phyloP scores from a whole-genome alignment of 108 stramenopile genomes.

The Cyclotella kingstonii region DNA sequence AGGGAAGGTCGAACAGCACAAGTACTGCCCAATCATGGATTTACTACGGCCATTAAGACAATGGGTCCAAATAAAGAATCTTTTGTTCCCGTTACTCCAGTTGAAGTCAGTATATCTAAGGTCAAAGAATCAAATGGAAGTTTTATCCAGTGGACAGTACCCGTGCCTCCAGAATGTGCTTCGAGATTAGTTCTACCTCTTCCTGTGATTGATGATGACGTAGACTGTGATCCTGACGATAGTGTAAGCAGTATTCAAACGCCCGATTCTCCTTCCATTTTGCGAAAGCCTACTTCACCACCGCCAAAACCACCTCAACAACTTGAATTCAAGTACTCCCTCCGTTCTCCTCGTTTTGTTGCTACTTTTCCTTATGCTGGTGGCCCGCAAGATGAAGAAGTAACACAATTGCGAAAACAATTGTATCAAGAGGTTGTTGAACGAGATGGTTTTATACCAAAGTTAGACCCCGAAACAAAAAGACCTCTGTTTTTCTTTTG shows the following conservation, averaged over 20 bases:
- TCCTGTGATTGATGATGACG: constrained; percentile 44
- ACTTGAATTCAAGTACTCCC: constrained; percentile 21
- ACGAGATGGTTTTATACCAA: constrained; percentile 70
- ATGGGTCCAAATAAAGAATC: constrained; percentile 66
- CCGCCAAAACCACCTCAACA: constrained; percentile 24
- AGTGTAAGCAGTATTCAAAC: not conserved
- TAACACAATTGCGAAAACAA: constrained; percentile 59
- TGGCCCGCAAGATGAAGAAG: constrained; percentile 69
- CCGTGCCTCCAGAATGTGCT: constrained; percentile 62
- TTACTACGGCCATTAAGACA: constrained; percentile 75
- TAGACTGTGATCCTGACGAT: constrained; percentile 18
- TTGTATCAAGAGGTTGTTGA: constrained; percentile 68
- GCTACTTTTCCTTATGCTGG: constrained; percentile 77
- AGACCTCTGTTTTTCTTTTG: constrained; percentile 83
- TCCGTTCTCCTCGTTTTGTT: constrained; percentile 53
- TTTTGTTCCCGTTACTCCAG: constrained; percentile 66
- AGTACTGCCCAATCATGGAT: constrained; percentile 75
- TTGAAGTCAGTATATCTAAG: constrained; percentile 63
- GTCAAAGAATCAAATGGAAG: constrained; percentile 22
- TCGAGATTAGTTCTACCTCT: constrained; percentile 48
- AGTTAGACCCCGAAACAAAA: constrained; percentile 58
- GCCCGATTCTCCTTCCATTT: constrained; percentile 6
- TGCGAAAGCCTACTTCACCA: constrained; percentile 10
- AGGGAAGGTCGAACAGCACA: constrained; percentile 56
- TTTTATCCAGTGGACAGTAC: constrained; percentile 56